Conservation (phyloP, 805 yeast species). For the Tetrapisispora phaffii region DNA sequence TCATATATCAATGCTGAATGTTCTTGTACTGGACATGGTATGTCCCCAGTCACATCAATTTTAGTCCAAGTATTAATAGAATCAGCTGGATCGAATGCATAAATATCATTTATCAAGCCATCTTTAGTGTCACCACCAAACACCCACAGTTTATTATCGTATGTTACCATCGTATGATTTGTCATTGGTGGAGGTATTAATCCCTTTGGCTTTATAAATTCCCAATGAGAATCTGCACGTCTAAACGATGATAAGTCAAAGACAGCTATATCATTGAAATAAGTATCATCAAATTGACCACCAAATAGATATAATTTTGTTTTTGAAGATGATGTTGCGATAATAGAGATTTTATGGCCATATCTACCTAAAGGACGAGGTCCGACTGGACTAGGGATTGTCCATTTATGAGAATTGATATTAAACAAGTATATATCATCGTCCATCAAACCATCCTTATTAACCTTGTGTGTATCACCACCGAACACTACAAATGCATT, state of each 20-base stretch:
- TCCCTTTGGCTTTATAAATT: slow-evolving; percentile 47
- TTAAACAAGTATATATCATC: slow-evolving; percentile 83
- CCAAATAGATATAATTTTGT: slow-evolving; percentile 75
- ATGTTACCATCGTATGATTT: slow-evolving; percentile 81
- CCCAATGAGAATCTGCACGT: slow-evolving; percentile 79
- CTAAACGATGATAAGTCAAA: slow-evolving; percentile 84
- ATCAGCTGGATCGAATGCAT: slow-evolving; percentile 60
- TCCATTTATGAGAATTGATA: slow-evolving; percentile 68
- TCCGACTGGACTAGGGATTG: slow-evolving; percentile 64
- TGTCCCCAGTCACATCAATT: slow-evolving; percentile 42
- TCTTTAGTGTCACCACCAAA: slow-evolving; percentile 88
- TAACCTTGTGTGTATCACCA: slow-evolving; percentile 82
- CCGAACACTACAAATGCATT: slow-evolving; percentile 93
- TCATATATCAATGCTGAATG: slow-evolving; percentile 77
- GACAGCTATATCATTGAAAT: slow-evolving; percentile 72
- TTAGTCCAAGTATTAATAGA: slow-evolving; percentile 56
- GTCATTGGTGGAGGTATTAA: slow-evolving; percentile 63
- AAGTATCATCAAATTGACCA: slow-evolving; percentile 81
- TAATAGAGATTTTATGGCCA: slow-evolving; percentile 82
- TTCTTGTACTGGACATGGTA: slow-evolving; percentile 82
- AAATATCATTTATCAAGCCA: slow-evolving; percentile 62
- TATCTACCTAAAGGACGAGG: slow-evolving; percentile 83
- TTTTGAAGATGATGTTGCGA: slow-evolving; percentile 49
- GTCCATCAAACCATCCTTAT: slow-evolving; percentile 74
- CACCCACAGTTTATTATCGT: slow-evolving; percentile 66